Conservation (phyloP, 257 asterid species). For the Scutellaria minor region DNA sequence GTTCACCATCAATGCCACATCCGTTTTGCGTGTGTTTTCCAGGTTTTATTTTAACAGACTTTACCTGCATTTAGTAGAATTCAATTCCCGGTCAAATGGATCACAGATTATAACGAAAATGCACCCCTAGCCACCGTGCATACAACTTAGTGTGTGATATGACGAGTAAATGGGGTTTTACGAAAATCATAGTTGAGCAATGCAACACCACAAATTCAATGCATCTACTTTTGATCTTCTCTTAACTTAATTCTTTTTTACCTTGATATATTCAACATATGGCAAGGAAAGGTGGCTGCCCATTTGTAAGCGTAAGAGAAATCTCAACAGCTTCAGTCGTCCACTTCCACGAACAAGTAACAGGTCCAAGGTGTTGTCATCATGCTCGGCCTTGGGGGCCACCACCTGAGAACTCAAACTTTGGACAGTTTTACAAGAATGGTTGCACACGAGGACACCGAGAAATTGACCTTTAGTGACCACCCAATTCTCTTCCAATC, state of each 20-base stretch:
- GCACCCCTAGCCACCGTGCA: too few relatives aligned
- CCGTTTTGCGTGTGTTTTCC: conserved; percentile 85
- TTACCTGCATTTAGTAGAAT: conserved; percentile 66
- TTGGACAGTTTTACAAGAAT: conserved; percentile 92
- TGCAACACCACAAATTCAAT: too few relatives aligned
- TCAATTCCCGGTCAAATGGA: conserved; percentile 13
- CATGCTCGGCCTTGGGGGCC: conserved; percentile 97
- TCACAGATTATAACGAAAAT: background rate
- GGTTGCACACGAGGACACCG: conserved; percentile 88
- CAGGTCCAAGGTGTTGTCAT: conserved; percentile 83
- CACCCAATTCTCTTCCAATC: conserved; percentile 84
- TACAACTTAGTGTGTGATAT: too few relatives aligned
- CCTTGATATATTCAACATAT: conserved; percentile 94
- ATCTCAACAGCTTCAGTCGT: conserved; percentile 81
- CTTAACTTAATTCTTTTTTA: conserved; percentile 27
- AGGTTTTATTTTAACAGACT: conserved; percentile 86
- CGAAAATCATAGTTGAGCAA: too few relatives aligned
- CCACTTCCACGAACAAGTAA: conserved; percentile 90
- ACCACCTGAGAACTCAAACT: conserved; percentile 95
- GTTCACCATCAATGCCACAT: conserved; percentile 97
- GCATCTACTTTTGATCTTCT: conserved; percentile 3
- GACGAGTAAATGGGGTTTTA: background rate
- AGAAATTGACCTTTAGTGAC: conserved; percentile 75
- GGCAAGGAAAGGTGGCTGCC: conserved; percentile 90
- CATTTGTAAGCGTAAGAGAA: conserved; percentile 77